Percentiles rank a stretch among this genome's conserved stretches.
phyloP scores from a whole-genome alignment of 2,329 filamentous ascomycete species.

The Sporothrix schenckii region DNA sequence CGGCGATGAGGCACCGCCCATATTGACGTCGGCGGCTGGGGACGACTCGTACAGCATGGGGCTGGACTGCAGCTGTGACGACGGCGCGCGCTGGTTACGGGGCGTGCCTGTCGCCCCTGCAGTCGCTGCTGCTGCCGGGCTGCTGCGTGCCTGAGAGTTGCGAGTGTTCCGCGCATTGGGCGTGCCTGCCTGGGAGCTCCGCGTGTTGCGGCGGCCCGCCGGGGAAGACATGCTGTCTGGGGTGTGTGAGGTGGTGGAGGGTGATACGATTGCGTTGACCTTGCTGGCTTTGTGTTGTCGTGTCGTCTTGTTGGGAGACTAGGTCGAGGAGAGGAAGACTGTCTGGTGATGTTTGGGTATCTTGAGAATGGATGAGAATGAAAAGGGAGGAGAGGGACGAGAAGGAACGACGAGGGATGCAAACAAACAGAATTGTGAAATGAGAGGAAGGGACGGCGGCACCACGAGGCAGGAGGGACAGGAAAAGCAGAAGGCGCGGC shows the following conservation, averaged over 20 bases:
- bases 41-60: constrained; percentile 74
- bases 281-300: not conserved
- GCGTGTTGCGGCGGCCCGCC: constrained; percentile 52
- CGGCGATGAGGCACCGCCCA: constrained; percentile 51
- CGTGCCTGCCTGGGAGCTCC: constrained; percentile 58
- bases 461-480: constrained; percentile 11
- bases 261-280: no score
- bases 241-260: constrained; percentile 5
- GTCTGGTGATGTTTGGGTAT: not conserved
- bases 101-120: not conserved
- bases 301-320: not conserved
- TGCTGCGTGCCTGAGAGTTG: constrained; percentile 42
- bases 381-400: not conserved
- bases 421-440: constrained; percentile 1
- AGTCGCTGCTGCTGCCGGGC: constrained; percentile 37
- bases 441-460: constrained; percentile 6
- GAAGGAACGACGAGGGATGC: not conserved
- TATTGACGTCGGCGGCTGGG: constrained; percentile 21
- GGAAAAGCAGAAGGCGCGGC: constrained; percentile 26
- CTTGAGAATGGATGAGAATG: constrained; percentile 4
- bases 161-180: constrained; percentile 42
- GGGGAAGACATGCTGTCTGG: constrained; percentile 63
- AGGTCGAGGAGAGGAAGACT: not conserved
- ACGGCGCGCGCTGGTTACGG: constrained; percentile 13
- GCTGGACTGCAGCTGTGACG: constrained; percentile 68